These are phyloP conservation scores for Neurospora crassa DNA, from an alignment of 2,329 filamentous ascomycete genomes.

Conservation along the genomic window DNA sequence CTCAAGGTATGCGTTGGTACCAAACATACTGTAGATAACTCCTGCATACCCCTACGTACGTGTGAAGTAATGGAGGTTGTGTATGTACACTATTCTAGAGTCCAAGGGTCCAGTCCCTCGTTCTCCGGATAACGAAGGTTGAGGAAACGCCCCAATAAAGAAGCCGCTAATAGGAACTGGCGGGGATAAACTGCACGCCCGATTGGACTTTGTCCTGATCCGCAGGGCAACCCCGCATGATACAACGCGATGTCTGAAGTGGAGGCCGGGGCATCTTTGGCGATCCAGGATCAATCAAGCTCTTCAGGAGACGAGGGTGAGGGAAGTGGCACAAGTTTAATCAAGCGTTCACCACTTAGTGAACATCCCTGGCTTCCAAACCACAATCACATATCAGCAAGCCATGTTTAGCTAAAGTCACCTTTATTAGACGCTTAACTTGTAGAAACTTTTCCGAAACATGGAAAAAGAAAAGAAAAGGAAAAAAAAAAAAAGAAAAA, in stretches of 20 bases:
- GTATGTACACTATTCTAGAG: not conserved
- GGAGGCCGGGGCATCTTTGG: not conserved
- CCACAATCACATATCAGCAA: not conserved
- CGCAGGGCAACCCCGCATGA: not conserved
- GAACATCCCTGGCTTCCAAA: not conserved
- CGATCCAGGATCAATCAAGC: not conserved
- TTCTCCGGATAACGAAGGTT: not conserved
- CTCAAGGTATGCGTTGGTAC: not conserved
- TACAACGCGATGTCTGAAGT: not conserved
- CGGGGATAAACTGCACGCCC: not conserved
- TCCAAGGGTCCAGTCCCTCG: not conserved
- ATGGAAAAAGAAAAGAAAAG: not conserved
- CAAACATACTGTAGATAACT: not conserved
- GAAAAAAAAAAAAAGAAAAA: not conserved
- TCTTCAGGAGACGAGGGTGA: not conserved
- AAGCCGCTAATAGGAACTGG: not conserved
- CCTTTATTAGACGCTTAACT: not conserved
- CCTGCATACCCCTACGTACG: not conserved
- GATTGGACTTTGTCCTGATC: not conserved
- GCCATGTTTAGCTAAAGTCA: not conserved
- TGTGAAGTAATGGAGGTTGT: not conserved
- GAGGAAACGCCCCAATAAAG: not conserved
- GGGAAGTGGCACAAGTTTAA: not conserved
- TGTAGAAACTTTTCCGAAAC: not conserved
- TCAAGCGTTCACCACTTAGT: not conserved